These are phyloP conservation scores for Picochlorum sp. DNA, from an alignment of 139 green algal species.

Conservation along the genomic window DNA sequence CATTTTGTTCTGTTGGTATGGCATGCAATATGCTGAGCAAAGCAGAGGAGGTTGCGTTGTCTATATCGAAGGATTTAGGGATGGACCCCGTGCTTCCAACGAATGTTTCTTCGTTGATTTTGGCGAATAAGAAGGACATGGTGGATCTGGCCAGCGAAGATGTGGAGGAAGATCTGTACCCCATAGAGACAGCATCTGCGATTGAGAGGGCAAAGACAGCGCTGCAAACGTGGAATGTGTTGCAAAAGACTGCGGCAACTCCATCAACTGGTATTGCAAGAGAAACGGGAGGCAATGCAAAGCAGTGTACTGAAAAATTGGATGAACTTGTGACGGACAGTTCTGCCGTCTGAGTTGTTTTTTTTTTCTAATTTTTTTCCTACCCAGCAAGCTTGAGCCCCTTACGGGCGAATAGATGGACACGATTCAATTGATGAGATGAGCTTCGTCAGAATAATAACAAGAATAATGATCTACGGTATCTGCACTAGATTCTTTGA, in stretches of 20 bases:
- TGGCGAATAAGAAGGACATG: neutral
- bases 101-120: neutral
- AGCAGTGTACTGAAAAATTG: no score
- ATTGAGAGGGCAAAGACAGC: neutral
- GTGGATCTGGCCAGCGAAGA: neutral
- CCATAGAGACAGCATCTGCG: neutral
- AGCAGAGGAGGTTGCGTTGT: conserved; percentile 26
- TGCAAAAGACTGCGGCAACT: neutral
- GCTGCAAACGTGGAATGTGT: neutral
- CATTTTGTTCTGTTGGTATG: conserved; percentile 71
- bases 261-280: neutral
- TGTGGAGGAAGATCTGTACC: neutral
- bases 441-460: neutral
- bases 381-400: no score
- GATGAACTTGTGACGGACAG: no score
- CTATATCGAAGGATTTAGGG: conserved; percentile 9
- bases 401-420: no score
- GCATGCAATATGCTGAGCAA: conserved; percentile 33
- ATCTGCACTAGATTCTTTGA: conserved; percentile 28
- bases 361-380: no score
- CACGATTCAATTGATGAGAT: no score
- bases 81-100: neutral
- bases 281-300: no score
- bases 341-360: no score
- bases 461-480: neutral